Evolutionary conservation across 495 filamentous ascomycete genomes (phyloP), one percentile per base, ranked within the genome.

Genomic region (Neurospora africana): DNA sequence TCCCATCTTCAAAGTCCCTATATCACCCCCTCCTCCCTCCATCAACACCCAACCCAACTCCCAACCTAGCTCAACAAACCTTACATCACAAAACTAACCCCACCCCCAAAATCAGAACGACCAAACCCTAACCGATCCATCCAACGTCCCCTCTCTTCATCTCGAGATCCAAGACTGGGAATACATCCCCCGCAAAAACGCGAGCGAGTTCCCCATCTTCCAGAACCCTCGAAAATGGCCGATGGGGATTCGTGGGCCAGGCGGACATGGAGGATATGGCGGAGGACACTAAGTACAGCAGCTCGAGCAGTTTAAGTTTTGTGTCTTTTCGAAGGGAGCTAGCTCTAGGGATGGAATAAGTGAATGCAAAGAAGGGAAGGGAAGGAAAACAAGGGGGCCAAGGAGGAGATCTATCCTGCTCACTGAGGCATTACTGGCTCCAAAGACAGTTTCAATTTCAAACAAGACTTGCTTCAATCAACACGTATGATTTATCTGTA

Each of bases 201-300:
- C 35, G 21, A 72, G 75, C 21, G 58, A 38, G 5, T 78, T 79
- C n/a, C 76, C 77, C 0, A 17, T 33, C 23, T 74, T 79, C 68
- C 74, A 77, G 2, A 74, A 73, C 3, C 70, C 71, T 2, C 73
- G 58, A 21, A 74, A 40, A 39, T 78, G 74, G 71, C 68, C 77
- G 5, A 71, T 79, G 15, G n/a, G 27, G 19, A 61, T 75, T 47
- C 68, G 70, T 33, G 53, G 53, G 19, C 53, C 53, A 27, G 53
- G 53, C 19, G 53, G 53, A 2, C 53, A 65, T 65, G 53, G 53
- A 61, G 53, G 27, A 1, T 65, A 65, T 5, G 53, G 53, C 5
- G 53, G 53, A 19, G 15, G 27, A 33, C 23, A 65, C 27, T 65
- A 19, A 4, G 6, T 33, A 3, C 0, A 27, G 2, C 1, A 13